These are phyloP conservation scores for Teratosphaeria pseudoeucalypti DNA, from an alignment of 2,329 filamentous ascomycete genomes.

Conservation along the genomic window DNA sequence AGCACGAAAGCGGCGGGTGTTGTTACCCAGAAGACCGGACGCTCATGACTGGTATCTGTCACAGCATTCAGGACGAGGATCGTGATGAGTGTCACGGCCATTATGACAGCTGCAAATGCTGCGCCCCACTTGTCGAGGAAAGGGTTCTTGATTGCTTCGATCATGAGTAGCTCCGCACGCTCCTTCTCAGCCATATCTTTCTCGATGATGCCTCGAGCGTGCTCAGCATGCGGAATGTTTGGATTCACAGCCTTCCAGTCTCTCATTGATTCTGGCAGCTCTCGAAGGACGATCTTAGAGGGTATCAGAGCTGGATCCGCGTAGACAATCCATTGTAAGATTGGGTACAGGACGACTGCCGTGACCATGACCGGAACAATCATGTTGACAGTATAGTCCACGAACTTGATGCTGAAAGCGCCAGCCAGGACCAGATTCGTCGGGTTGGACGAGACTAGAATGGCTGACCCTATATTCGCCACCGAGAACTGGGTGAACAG, in stretches of 20 bases:
- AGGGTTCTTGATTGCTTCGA: slow-evolving; percentile 67
- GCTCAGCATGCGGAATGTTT: slow-evolving; percentile 56
- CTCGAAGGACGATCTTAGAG: slow-evolving; percentile 55
- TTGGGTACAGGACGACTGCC: slow-evolving; percentile 57
- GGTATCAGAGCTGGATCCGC: slow-evolving; percentile 53
- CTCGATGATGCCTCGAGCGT: slow-evolving; percentile 41
- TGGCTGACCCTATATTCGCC: slow-evolving; percentile 64
- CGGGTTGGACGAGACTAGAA: slow-evolving; percentile 67
- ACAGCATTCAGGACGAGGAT: slow-evolving; percentile 57
- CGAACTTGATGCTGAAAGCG: slow-evolving; percentile 61
- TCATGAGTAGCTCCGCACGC: slow-evolving; percentile 45
- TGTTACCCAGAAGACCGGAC: slow-evolving; percentile 58
- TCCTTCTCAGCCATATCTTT: slow-evolving; percentile 34
- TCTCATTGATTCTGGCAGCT: slow-evolving; percentile 49
- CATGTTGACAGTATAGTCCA: slow-evolving; percentile 67
- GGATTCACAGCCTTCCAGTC: slow-evolving; percentile 55
- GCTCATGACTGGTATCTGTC: slow-evolving; percentile 38
- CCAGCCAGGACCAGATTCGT: slow-evolving; percentile 66
- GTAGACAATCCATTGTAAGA: slow-evolving; percentile 60
- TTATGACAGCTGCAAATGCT: slow-evolving; percentile 52
- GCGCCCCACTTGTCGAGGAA: slow-evolving; percentile 60
- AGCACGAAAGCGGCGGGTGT: slow-evolving; percentile 58
- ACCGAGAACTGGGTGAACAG: slow-evolving; percentile 62
- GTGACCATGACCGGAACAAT: slow-evolving; percentile 62
- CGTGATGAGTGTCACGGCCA: slow-evolving; percentile 57